These are phyloP conservation scores for Macrolepiota dolichaula DNA, from an alignment of 768 basidiomycete species.

Conservation along the genomic window DNA sequence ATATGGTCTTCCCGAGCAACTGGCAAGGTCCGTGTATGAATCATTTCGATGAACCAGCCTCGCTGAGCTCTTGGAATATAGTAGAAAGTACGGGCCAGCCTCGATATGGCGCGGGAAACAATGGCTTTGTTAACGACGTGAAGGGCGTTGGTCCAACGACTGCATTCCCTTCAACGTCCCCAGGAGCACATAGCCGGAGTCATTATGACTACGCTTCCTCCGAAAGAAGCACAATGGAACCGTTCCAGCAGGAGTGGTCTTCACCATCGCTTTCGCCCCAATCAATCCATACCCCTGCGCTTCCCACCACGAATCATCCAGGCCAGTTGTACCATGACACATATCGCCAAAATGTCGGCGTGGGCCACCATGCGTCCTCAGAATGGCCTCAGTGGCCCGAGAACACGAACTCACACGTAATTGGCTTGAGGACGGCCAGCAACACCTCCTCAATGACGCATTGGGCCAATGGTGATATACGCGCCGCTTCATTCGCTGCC, in stretches of 20 bases:
- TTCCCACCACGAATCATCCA: neutral
- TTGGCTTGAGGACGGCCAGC: neutral
- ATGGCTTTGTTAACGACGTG: conserved; percentile 6
- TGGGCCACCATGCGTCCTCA: neutral
- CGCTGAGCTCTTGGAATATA: neutral
- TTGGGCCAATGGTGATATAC: conserved; percentile 5
- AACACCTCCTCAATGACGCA: conserved; percentile 1
- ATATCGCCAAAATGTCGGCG: neutral
- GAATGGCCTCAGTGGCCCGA: conserved; percentile 8
- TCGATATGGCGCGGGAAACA: conserved; percentile 1
- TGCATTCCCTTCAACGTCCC: conserved; percentile 4
- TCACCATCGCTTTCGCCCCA: conserved; percentile 8
- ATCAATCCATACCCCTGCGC: conserved; percentile 2
- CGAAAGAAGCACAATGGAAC: conserved; percentile 5
- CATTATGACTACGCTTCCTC: conserved; percentile 9
- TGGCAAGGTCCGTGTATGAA: conserved; percentile 1
- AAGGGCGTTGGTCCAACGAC: neutral
- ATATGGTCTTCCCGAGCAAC: neutral
- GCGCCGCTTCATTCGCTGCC: conserved; percentile 1
- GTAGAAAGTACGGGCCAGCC: neutral
- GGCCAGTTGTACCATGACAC: neutral
- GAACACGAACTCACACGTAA: neutral
- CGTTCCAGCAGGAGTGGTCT: conserved; percentile 2
- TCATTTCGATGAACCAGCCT: neutral
- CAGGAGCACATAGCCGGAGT: neutral